phyloP scores from a whole-genome alignment of 2,329 filamentous ascomycete genomes.

The Ophiocordyceps camponoti-saundersi region DNA sequence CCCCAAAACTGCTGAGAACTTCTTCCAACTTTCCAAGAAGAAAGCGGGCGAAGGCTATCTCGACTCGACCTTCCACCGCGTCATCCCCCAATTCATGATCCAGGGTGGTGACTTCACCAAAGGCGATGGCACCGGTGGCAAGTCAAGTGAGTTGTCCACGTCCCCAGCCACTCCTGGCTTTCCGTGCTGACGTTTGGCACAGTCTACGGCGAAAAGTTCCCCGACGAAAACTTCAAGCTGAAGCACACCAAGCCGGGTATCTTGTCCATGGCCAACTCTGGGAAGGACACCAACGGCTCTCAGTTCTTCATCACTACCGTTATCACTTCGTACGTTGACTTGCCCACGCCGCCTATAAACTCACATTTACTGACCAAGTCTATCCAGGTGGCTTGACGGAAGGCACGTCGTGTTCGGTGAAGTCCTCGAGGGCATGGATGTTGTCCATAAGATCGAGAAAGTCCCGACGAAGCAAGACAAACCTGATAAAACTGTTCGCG shows the following conservation, averaged over 20 bases:
- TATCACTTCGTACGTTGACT: slow-evolving; percentile 46
- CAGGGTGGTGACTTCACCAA: slow-evolving; percentile 81
- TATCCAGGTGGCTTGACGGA: slow-evolving; percentile 58
- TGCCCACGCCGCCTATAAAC: not conserved
- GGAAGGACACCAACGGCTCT: slow-evolving; percentile 72
- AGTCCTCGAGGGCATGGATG: slow-evolving; percentile 70
- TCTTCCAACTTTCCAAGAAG: slow-evolving; percentile 69
- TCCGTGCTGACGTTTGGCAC: not conserved
- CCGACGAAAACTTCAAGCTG: slow-evolving; percentile 89
- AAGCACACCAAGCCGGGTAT: slow-evolving; percentile 78
- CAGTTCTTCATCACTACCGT: slow-evolving; percentile 87
- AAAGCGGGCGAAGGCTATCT: slow-evolving; percentile 73
- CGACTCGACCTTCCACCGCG: slow-evolving; percentile 72
- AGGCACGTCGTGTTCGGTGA: slow-evolving; percentile 79
- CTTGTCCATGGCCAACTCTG: slow-evolving; percentile 73
- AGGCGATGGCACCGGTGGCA: slow-evolving; percentile 67
- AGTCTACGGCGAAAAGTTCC: slow-evolving; percentile 73
- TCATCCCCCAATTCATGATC: slow-evolving; percentile 86
- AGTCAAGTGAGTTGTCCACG: slow-evolving; percentile 46
- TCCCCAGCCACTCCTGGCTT: not conserved
- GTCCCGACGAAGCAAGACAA: slow-evolving; percentile 49
- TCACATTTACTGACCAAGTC: not conserved
- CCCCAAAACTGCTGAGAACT: slow-evolving; percentile 59
- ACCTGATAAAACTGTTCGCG: slow-evolving; percentile 53
- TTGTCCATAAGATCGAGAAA: slow-evolving; percentile 66